Evolutionary conservation across 768 basidiomycete genomes (phyloP), one percentile per base, ranked within the genome.

Genomic region (Gloeostereum incarnatum): DNA sequence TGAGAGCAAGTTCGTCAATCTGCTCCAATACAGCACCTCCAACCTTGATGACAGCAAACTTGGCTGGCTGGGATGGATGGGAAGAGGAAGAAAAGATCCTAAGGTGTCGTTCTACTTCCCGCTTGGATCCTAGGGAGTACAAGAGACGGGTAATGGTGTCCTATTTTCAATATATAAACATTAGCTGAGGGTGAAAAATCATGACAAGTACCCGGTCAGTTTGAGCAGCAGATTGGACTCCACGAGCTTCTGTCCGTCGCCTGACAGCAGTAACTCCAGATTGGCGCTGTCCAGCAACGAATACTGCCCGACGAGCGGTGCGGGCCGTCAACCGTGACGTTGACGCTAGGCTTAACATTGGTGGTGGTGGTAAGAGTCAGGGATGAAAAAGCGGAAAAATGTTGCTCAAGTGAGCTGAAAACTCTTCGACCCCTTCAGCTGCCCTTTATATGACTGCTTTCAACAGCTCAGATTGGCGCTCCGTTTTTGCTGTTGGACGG

Each of bases 21-120:
- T 98, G 77, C 51, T 82, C 85, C 5, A 99, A 71, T 30, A 98
- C 93, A 6, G 89, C 94, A 33, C 96, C 96, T 43, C 96, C 96
- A 49, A 99, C 81, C 64, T 99, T 99, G 71, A 99, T 82, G 43
- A 99, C 96, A 26, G 91, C 92, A 52, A 96, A 96, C 59, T 90
- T 94, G 44, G 92, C 92, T 27, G 89, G 87, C 43, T 89, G 79
- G 11, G 87, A 80, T 2, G 84, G 78, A 51, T 92, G 81, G 5
- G 89, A 87, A 16, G 90, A 82, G n/a, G 88, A 83, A 7, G 91
- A 90, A 57, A 99, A 99, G 54, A 99, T 99, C 35, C 94, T 85
- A 21, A 99, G 81, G 66, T 99, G 93, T 45, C 96, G 84, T 55
- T 97, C 93, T 48, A 99, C 96, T 59, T 99, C 96, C 47, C 90